Conservation (phyloP, 2,329 filamentous ascomycete species). For the Thielaviopsis populi region DNA sequence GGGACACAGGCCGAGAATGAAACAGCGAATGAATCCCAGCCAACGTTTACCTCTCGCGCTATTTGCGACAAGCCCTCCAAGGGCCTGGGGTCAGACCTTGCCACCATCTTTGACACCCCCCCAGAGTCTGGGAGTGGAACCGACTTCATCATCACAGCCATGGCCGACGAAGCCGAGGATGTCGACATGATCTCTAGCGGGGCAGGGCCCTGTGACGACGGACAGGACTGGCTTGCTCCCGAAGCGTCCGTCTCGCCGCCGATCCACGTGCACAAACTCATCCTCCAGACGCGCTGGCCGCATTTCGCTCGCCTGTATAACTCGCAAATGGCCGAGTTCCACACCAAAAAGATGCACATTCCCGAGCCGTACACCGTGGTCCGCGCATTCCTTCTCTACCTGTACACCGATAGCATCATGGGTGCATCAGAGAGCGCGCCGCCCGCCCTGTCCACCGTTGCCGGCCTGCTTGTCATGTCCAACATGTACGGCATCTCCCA, state of each 20-base stretch:
- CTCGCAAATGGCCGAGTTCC: conserved; percentile 92
- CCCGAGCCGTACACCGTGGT: conserved; percentile 91
- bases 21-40: conserved; percentile 25
- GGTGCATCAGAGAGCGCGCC: conserved; percentile 39
- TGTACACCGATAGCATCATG: conserved; percentile 88
- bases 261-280: conserved; percentile 90
- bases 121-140: conserved; percentile 74
- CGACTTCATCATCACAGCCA: conserved; percentile 82
- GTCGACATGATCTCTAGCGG: conserved; percentile 45
- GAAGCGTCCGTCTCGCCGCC: conserved; percentile 57
- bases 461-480: conserved; percentile 89
- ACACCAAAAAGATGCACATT: conserved; percentile 94
- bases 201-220: conserved; percentile 28
- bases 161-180: conserved; percentile 60
- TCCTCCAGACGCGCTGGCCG: conserved; percentile 88
- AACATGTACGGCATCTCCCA: conserved; percentile 97
- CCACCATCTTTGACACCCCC: conserved; percentile 68
- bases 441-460: conserved; percentile 67
- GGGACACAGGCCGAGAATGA: conserved; percentile 57
- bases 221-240: conserved; percentile 43
- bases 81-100: conserved; percentile 70
- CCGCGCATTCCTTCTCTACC: conserved; percentile 84
- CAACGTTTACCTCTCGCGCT: neutral
- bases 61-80: conserved; percentile 27
- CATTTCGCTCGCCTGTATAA: conserved; percentile 88